Conservation (phyloP, 305 asterid genomes). For the Fraxinus baroniana region DNA sequence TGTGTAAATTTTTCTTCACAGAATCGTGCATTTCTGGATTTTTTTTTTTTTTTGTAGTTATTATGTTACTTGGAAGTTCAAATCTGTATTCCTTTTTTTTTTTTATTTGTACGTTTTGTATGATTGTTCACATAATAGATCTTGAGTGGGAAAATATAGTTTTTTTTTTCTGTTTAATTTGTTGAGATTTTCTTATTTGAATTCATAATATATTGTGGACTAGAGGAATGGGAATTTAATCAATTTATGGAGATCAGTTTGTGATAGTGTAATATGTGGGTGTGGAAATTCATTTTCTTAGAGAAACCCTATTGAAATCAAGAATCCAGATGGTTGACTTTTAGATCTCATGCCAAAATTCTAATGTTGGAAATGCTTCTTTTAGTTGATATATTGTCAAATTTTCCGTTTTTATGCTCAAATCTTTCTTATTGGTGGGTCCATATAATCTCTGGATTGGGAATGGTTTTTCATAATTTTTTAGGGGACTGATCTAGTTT, state of each 20-base stretch:
- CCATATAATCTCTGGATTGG: not conserved
- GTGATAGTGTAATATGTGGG: not conserved
- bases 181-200: slow-evolving; percentile 4
- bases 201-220: slow-evolving; percentile 11
- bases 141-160: slow-evolving; percentile 5
- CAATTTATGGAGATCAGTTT: slow-evolving; percentile 7
- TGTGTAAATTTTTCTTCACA: not conserved
- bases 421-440: not conserved
- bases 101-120: not conserved
- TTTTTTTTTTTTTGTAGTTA: not conserved
- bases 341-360: slow-evolving; percentile 25
- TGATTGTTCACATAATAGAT: slow-evolving; percentile 8
- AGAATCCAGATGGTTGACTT: slow-evolving; percentile 22
- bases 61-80: slow-evolving; percentile 17
- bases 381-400: not conserved
- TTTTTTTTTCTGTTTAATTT: not conserved
- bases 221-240: not conserved
- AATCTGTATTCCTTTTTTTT: slow-evolving; percentile 7
- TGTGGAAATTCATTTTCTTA: slow-evolving; percentile 12
- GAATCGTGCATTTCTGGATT: not conserved
- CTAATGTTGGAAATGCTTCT: not conserved
- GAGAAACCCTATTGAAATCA: not conserved
- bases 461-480: not conserved
- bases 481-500: slow-evolving; percentile 1
- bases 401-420: slow-evolving; percentile 2